Evolutionary conservation across 805 yeast species (phyloP).

Genomic region (Isabelozyma rhagii): DNA sequence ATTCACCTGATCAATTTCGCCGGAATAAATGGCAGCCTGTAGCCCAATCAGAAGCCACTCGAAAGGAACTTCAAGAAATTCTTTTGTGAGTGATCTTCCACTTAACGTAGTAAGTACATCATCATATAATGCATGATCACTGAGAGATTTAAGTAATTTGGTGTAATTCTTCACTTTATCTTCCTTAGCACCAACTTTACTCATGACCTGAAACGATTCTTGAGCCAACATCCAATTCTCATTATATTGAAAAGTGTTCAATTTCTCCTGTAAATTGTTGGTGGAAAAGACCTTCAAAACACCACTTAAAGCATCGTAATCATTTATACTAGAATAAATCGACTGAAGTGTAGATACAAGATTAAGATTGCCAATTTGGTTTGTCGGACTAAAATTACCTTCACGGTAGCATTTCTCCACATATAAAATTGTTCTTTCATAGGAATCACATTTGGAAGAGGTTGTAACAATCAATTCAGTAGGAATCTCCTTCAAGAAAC

Average conservation of each 20-base stretch:
- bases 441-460: slow-evolving; percentile 79
- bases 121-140: slow-evolving; percentile 73
- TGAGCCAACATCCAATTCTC: slow-evolving; percentile 86
- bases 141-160: slow-evolving; percentile 65
- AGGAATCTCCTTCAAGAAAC: slow-evolving; percentile 56
- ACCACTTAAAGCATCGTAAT: slow-evolving; percentile 87
- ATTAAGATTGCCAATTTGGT: slow-evolving; percentile 30
- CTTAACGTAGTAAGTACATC: slow-evolving; percentile 55
- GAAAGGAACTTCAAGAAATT: slow-evolving; percentile 30
- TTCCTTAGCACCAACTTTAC: slow-evolving; percentile 30
- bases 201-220: slow-evolving; percentile 72
- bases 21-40: slow-evolving; percentile 69
- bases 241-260: slow-evolving; percentile 76
- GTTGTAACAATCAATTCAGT: slow-evolving; percentile 69
- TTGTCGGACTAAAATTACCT: slow-evolving; percentile 3
- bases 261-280: slow-evolving; percentile 67
- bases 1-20: slow-evolving; percentile 46
- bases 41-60: slow-evolving; percentile 69
- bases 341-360: slow-evolving; percentile 57
- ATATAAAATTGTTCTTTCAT: slow-evolving; percentile 82
- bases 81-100: slow-evolving; percentile 20
- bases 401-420: slow-evolving; percentile 70
- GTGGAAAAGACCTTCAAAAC: slow-evolving; percentile 70
- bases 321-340: slow-evolving; percentile 85
- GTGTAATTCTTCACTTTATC: slow-evolving; percentile 40